A percentile compares a stretch with the other conserved stretches of the same genome.
Evolutionary conservation across 2,329 filamentous ascomycete species (phyloP).

Genomic region (Neonectria hederae): DNA sequence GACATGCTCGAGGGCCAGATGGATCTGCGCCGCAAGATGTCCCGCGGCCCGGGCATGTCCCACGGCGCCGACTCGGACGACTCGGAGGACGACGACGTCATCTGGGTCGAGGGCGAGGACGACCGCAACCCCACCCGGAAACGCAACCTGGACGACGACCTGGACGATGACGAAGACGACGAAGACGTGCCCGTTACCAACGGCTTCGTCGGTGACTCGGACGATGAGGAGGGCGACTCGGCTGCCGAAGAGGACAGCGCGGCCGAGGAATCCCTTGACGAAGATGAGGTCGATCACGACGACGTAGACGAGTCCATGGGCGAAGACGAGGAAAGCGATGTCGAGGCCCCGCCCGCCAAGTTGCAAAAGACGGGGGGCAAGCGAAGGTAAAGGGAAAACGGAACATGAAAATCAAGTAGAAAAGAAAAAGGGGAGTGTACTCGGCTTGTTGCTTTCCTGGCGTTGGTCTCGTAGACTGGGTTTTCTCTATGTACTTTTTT

Average conservation of each 20-base stretch:
- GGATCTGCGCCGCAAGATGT: conserved; percentile 77
- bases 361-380: conserved; percentile 45
- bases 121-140: conserved; percentile 59
- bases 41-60: conserved; percentile 51
- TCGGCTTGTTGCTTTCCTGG: conserved; percentile 36
- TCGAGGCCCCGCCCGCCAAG: conserved; percentile 59
- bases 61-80: conserved; percentile 59
- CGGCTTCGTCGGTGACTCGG: conserved; percentile 66
- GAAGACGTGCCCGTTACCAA: conserved; percentile 67
- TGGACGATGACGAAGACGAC: conserved; percentile 62
- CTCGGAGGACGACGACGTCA: conserved; percentile 73
- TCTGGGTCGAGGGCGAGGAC: conserved; percentile 89
- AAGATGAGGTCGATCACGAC: conserved; percentile 68
- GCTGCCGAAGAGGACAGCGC: conserved; percentile 56
- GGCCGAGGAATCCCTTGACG: conserved; percentile 61
- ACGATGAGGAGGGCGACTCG: conserved; percentile 64
- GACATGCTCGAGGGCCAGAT: conserved; percentile 95
- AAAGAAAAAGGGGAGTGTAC: conserved; percentile 21
- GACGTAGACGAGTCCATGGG: conserved; percentile 64
- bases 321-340: conserved; percentile 65
- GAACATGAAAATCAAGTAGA: conserved; percentile 21
- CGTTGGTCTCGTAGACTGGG: conserved; percentile 43
- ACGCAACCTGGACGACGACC: conserved; percentile 47
- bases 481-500: conserved; percentile 39
- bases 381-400: conserved; percentile 32